phyloP scores from a whole-genome alignment of 2,329 filamentous ascomycete genomes.

The Blumeriella jaapii region DNA sequence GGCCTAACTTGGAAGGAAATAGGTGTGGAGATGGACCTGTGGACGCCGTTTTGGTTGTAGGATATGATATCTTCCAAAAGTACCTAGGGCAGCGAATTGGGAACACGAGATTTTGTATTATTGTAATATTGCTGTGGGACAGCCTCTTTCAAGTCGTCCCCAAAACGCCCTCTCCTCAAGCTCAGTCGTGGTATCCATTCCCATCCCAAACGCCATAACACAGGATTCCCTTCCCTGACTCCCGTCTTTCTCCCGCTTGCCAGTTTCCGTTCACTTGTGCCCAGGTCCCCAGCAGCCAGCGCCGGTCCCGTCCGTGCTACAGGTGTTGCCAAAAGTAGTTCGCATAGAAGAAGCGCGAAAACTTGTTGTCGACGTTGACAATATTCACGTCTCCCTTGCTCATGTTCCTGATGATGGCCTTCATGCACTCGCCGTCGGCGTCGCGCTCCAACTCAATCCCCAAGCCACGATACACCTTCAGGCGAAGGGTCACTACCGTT shows the following conservation, averaged over 20 bases:
- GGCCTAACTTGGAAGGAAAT: background rate
- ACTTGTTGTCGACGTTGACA: conserved; percentile 86
- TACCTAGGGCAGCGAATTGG: too few species aligned
- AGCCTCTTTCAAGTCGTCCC: too few species aligned
- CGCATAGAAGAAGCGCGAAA: conserved; percentile 83
- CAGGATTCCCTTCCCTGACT: too few species aligned
- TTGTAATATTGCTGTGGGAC: too few species aligned
- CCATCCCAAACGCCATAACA: conserved; percentile 1
- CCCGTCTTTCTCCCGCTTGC: too few species aligned
- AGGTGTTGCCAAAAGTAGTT: conserved; percentile 94
- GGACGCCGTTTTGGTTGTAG: too few species aligned
- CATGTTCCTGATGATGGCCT: conserved; percentile 75
- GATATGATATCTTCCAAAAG: too few species aligned
- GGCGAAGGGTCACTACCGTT: conserved; percentile 59
- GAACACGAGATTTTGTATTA: too few species aligned
- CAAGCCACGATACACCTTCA: conserved; percentile 84
- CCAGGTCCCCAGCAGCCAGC: too few species aligned
- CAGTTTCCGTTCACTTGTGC: background rate
- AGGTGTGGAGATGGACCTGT: too few species aligned
- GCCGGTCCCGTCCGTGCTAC: too few species aligned
- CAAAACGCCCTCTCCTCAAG: too few species aligned
- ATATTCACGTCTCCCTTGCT: conserved; percentile 87
- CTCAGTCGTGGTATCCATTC: conserved; percentile 10
- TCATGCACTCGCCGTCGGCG: conserved; percentile 67
- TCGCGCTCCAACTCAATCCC: conserved; percentile 81